Evolutionary conservation across 371 early-diverging fungal species (phyloP).

Genomic region (Syncephalastrum contaminatum): DNA sequence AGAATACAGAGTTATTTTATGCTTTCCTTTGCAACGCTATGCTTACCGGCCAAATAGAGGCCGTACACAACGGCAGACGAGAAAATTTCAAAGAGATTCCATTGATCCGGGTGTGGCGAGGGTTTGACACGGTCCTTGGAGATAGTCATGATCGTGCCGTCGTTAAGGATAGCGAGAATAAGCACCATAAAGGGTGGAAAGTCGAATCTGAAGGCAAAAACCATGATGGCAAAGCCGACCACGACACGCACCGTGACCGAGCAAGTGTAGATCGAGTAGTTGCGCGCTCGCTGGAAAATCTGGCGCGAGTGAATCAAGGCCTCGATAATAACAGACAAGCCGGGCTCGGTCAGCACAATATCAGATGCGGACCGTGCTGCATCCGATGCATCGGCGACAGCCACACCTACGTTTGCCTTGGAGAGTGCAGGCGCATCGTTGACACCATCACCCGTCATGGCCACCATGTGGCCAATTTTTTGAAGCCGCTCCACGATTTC

Average conservation of each 20-base stretch:
- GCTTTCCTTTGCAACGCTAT: too few species aligned
- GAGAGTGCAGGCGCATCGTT: conserved; percentile 95
- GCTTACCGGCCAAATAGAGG: conserved; percentile 39
- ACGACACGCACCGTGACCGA: conserved; percentile 65
- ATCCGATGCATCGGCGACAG: conserved; percentile 79
- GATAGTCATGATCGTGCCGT: conserved; percentile 64
- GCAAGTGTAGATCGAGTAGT: conserved; percentile 61
- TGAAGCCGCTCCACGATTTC: conserved; percentile 91
- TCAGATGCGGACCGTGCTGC: conserved; percentile 76
- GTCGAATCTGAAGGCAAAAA: conserved; percentile 54
- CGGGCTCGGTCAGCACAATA: conserved; percentile 75
- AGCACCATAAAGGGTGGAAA: conserved; percentile 66
- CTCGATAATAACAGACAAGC: conserved; percentile 72
- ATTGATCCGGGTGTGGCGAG: conserved; percentile 56
- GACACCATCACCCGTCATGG: conserved; percentile 96
- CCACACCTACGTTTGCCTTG: conserved; percentile 81
- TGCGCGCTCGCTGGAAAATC: conserved; percentile 71
- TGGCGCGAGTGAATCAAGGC: conserved; percentile 63
- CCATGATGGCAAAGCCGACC: conserved; percentile 55
- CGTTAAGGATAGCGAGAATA: conserved; percentile 60
- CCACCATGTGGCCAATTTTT: conserved; percentile 75
- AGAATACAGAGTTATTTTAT: too few species aligned
- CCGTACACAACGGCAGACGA: conserved; percentile 53
- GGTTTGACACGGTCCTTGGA: conserved; percentile 58
- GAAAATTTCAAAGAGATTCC: conserved; percentile 60